Percentiles rank a stretch among this genome's conserved stretches.
Evolutionary conservation across 2,329 filamentous ascomycete genomes (phyloP).

Genomic region (Trichoderma arundinaceum): DNA sequence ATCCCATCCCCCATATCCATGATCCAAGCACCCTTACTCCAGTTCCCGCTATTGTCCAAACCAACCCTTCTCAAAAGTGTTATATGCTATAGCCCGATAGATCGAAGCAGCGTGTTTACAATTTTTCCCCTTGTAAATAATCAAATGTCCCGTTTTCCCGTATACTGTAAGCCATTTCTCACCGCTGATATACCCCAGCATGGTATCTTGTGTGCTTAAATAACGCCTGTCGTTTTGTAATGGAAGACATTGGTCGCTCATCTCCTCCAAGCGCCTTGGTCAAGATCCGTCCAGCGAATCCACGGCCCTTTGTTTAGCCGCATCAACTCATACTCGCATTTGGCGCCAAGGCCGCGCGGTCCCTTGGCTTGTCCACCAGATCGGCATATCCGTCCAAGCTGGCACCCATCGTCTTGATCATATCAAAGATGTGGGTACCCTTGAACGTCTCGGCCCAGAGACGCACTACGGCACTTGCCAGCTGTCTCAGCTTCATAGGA

Average conservation of each 20-base stretch:
- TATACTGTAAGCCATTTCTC: not conserved
- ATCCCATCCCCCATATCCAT: not conserved
- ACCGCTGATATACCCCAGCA: conserved; percentile 2
- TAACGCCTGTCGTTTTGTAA: conserved; percentile 3
- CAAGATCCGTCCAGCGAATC: not conserved
- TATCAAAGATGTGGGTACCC: conserved; percentile 65
- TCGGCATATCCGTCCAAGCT: conserved; percentile 64
- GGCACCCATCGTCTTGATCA: conserved; percentile 62
- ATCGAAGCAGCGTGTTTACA: not conserved
- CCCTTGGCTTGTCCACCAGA: conserved; percentile 60
- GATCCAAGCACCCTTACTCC: not conserved
- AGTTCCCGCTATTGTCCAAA: not conserved
- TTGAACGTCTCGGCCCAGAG: conserved; percentile 68
- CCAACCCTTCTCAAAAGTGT: too few relatives aligned
- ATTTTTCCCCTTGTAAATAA: not conserved
- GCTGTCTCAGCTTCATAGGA: conserved; percentile 57
- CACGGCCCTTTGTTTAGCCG: too few relatives aligned
- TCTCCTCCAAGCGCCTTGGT: not conserved
- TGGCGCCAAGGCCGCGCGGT: conserved; percentile 50
- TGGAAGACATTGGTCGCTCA: not conserved
- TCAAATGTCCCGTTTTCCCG: conserved; percentile 11
- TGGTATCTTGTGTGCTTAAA: conserved; percentile 10
- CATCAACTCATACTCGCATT: conserved; percentile 33
- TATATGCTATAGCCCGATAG: not conserved
- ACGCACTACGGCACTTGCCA: conserved; percentile 63